These are phyloP conservation scores for Geosiphon pyriformis DNA, from an alignment of 192 early-diverging fungal genomes.

Conservation along the genomic window DNA sequence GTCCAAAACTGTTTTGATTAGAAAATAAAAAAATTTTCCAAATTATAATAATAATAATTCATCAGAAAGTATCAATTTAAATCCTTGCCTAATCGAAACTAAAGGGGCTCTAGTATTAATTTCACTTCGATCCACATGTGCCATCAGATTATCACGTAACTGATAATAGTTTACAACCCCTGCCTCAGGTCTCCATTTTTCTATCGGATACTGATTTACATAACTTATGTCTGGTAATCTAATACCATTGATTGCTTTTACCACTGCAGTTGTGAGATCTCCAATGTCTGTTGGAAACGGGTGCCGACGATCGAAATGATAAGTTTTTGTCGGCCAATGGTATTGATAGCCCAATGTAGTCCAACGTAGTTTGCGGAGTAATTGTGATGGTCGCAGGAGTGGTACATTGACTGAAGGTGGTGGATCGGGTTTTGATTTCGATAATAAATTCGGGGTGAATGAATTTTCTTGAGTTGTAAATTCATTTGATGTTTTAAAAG, in stretches of 20 bases:
- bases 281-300: constrained; percentile 67
- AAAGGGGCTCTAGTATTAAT: constrained; percentile 77
- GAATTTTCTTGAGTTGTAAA: no score
- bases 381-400: constrained; percentile 35
- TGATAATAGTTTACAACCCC: constrained; percentile 95
- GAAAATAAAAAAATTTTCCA: constrained; percentile 1
- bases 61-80: constrained; percentile 1
- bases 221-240: constrained; percentile 18
- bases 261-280: constrained; percentile 58
- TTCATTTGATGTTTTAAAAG: no score
- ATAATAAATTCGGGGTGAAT: no score
- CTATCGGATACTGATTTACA: constrained; percentile 52
- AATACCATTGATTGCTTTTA: constrained; percentile 52
- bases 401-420: constrained; percentile 32
- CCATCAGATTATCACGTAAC: constrained; percentile 74
- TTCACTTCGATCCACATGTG: constrained; percentile 91
- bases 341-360: constrained; percentile 74
- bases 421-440: constrained; percentile 29
- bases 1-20: constrained; percentile 52
- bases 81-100: constrained; percentile 64
- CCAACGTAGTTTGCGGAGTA: constrained; percentile 60
- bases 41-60: constrained; percentile 21
- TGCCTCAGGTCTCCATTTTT: constrained; percentile 69
- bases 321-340: constrained; percentile 77
- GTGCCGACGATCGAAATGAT: constrained; percentile 60